Evolutionary conservation across 768 basidiomycete species (phyloP), one percentile per base, ranked within the genome.

Genomic region (Calocybe indica): DNA sequence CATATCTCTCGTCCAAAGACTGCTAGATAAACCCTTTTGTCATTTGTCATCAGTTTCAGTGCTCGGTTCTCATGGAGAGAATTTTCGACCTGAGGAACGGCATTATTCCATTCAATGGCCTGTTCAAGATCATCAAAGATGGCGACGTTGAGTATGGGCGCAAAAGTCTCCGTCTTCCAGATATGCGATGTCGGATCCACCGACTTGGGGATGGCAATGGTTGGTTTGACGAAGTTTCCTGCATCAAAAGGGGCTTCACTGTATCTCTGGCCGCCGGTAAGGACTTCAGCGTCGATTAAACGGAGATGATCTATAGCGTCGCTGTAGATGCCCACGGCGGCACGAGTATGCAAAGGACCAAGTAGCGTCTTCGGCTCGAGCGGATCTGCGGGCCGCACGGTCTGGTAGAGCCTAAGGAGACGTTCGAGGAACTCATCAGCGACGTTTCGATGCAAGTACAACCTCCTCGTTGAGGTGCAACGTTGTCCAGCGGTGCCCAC

Each of bases 191-290:
- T 56, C 28, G 78, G 67, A 55, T 85, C 69, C 37, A 70, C 60
- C 34, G 77, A 75, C 59, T 72, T 75, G 13, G 87, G 86, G 38
- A 87, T 69, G 37, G 89, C 80, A 49, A 95, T 83, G 1, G 90
- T 88, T 33, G 95, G 94, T 64, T 85, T 74, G 44, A 97, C 93
- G 65, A 87, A 98, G 67, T 93, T 87, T 6, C 95, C 95, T 32
- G 73, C 70, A 33, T 70, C 61, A 11, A 89, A 71, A 9, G 72
- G 77, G 32, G 62, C 68, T 37, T 72, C 60, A 10, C 65, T 61
- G 61, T 82, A 87, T 53, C 66, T 63, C 45, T 74, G 69, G 7
- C 88, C 88, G 22, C 94, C 92, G 14, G 73, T 73, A 47, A 96
- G 60, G 39, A 97, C 80, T 51, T 91, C 78, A 5, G 92, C 92